Conservation (phyloP, 1,284 basidiomycete genomes). For the Rhodotorula sp. region DNA sequence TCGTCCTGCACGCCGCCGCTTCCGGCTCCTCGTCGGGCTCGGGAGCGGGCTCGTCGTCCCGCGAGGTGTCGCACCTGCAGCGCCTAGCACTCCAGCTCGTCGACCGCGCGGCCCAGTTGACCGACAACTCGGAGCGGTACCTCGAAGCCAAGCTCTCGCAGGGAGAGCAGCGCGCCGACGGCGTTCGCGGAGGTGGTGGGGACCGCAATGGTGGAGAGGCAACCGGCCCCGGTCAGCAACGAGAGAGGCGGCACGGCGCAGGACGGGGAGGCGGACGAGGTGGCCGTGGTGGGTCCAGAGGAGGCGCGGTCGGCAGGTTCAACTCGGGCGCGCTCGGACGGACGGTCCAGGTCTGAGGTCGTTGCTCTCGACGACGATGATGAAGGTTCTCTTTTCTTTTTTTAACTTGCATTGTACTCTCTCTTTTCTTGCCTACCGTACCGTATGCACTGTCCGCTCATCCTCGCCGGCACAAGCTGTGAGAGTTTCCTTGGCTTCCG, state of each 20-base stretch:
- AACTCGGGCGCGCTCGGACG: slow-evolving; percentile 32
- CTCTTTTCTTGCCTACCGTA: not conserved
- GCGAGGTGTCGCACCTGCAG: slow-evolving; percentile 81
- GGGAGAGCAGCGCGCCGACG: slow-evolving; percentile 48
- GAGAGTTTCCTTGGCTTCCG: too few species aligned
- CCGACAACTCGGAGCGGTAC: slow-evolving; percentile 96
- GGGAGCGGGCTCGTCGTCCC: not conserved
- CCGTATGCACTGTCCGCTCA: too few species aligned
- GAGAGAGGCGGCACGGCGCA: slow-evolving; percentile 45
- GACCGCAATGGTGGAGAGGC: slow-evolving; percentile 37
- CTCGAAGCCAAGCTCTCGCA: slow-evolving; percentile 72
- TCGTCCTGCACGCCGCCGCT: slow-evolving; percentile 78
- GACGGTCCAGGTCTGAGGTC: slow-evolving; percentile 32
- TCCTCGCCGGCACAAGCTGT: too few species aligned
- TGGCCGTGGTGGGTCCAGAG: slow-evolving; percentile 24
- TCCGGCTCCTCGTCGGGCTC: not conserved
- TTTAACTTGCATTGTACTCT: not conserved
- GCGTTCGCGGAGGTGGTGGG: slow-evolving; percentile 65
- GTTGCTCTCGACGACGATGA: not conserved
- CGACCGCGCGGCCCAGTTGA: slow-evolving; percentile 79
- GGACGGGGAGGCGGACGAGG: slow-evolving; percentile 22
- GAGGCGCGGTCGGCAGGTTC: slow-evolving; percentile 32
- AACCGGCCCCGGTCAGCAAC: slow-evolving; percentile 25
- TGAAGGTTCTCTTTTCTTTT: not conserved
- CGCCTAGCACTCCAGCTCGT: slow-evolving; percentile 82